These are phyloP conservation scores for Epichloe brachyelytri DNA, from an alignment of 2,329 filamentous ascomycete species.

Conservation along the genomic window DNA sequence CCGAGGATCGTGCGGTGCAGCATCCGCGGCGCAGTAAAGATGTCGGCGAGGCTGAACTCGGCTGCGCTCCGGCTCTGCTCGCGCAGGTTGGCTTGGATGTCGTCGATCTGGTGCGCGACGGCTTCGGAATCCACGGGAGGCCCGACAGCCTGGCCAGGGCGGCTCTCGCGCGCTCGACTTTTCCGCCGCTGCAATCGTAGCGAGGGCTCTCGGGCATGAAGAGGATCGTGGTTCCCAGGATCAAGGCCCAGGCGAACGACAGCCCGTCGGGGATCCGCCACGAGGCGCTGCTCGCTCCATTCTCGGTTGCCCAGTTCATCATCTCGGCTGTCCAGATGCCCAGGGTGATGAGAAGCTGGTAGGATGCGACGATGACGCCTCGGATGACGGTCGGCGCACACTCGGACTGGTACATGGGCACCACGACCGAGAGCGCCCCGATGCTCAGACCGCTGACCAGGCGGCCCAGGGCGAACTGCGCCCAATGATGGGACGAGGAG, in stretches of 20 bases:
- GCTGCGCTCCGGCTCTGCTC: constrained; percentile 31
- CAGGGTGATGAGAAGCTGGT: constrained; percentile 57
- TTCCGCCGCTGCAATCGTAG: constrained; percentile 34
- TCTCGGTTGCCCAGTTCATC: constrained; percentile 48
- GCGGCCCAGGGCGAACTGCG: constrained; percentile 51
- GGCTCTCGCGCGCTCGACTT: constrained; percentile 32
- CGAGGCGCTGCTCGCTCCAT: constrained; percentile 30
- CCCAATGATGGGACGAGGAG: constrained; percentile 42
- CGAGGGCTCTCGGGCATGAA: constrained; percentile 43
- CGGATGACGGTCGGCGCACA: constrained; percentile 51
- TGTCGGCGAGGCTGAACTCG: constrained; percentile 41
- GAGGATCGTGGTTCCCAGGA: constrained; percentile 36
- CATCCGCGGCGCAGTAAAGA: constrained; percentile 57
- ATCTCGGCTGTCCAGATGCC: constrained; percentile 49
- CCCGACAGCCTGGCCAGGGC: constrained; percentile 35
- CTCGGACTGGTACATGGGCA: constrained; percentile 58
- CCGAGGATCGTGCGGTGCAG: constrained; percentile 50
- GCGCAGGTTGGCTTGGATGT: constrained; percentile 38
- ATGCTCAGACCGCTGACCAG: constrained; percentile 55
- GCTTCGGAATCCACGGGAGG: constrained; percentile 23
- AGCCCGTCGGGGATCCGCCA: constrained; percentile 52
- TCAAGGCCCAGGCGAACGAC: constrained; percentile 41
- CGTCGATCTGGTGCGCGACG: constrained; percentile 35
- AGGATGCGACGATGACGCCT: constrained; percentile 48
- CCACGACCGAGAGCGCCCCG: constrained; percentile 49